Base-by-base conservation (phyloP, 768 basidiomycete species). In the Tricholoma sp. region DNA sequence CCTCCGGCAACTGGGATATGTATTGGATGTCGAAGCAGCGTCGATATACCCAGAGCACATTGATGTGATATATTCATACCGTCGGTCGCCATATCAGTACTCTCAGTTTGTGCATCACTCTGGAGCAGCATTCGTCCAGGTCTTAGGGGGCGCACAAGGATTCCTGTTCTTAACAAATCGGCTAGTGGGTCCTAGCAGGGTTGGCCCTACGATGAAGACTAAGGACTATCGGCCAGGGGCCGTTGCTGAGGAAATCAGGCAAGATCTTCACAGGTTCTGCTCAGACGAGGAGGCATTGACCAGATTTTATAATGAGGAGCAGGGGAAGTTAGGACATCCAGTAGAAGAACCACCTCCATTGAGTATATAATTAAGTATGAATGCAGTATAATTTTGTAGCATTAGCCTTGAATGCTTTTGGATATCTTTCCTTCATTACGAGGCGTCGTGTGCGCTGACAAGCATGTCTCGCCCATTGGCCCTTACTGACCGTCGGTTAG, bases 101-200 rank as follows among this genome's bases (percentile, higher is more conserved):
- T 90, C 93, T 18, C 96, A 98, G 67, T 98, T 92, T 68, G 89
- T 97, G 29, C 96, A 97, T 66, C 84, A 86, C 50, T 83, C 88
- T 4, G 97, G 97, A 1, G 83, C 89, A 21, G 94, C 91, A 8
- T 93, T 98, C 66, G 85, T 94, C 8, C 94, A 97, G 68, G 87
- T 96, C 57, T 66, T 94, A 4, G 91, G 88, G 2, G 91, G 86
- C 1, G 69, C 78, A 3, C 78, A 87, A 54, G 94, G 94, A 0
- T 95, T 94, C 71, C 71, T 93, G 57, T 96, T 95, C 77, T 76
- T 94, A 63, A 94, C 90, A 54, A 98, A 98, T 68, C 78, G 94
- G 21, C 74, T 95, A 57, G 88, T 91, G 78, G 85, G 81, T 3
- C 79, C 85, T 11, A 85, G 87, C 50, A 75, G 86, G 57, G 78